Evolutionary conservation across 192 early-diverging fungal species (phyloP), one percentile per base, ranked within the genome.

Genomic region (Funneliformis mosseae): DNA sequence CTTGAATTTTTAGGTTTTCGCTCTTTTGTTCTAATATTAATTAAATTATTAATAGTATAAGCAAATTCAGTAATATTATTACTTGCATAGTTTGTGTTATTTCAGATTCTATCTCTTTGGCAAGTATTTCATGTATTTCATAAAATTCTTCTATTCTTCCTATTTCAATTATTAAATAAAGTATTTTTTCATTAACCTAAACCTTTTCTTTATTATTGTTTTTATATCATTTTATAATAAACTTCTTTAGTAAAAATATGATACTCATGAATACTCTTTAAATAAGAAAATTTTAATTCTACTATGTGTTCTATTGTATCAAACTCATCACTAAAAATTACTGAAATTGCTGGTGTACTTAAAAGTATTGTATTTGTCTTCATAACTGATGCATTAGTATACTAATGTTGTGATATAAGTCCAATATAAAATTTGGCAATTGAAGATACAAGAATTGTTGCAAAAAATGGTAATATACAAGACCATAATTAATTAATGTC

Each of bases 401-500:
- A 33, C 64, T 33, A 67, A n/a, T 33, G 10, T 67, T 38, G 14
- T 11, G 64, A 67, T 33, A 67, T 10, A 67, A 67, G 64, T 8
- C 33, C 64, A 39, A 67, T 67, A 67, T 67, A 33, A 67, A 67
- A 67, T 67, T 28, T 28, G 28, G 28, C 64, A 67, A 14, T 48
- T 48, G 46, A 10, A 0, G 10, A 48, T 48, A 11, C 1, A 14
- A 48, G 14, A 3, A 48, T 67, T 16, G 14, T 8, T 67, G 28
- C 23, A 33, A 67, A 67, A 39, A 67, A 67, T 67, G 10, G 4
- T 12, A 12, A 9, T 33, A 67, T 39, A 67, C 33, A 39, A 38
- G 64, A 33, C 64, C 64, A 39, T 11, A 12, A 38, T 67, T 67
- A n/a, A 67, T 67, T 39, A 67, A 11, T 14, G 33, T 67, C 39